phyloP scores from a whole-genome alignment of 306 rosid genomes.

The Gleditsia sinensis region DNA sequence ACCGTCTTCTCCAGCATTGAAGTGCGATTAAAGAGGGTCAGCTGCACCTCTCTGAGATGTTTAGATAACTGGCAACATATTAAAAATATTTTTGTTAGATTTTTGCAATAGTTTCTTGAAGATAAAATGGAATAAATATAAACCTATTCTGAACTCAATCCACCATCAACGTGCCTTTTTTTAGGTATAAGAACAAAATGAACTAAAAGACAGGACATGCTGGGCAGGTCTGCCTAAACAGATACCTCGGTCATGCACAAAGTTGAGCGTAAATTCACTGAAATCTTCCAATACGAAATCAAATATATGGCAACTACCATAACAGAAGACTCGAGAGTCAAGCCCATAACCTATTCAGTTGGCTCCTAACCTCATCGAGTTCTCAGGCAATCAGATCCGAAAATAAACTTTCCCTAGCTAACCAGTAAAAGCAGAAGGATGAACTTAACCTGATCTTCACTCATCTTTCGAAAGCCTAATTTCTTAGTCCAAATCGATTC shows the following conservation, averaged over 20 bases:
- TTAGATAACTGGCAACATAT: conserved; percentile 67
- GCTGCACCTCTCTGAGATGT: conserved; percentile 85
- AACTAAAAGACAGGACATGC: conserved; percentile 1
- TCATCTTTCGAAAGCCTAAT: conserved; percentile 87
- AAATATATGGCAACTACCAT: conserved; percentile 14
- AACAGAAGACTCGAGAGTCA: conserved; percentile 17
- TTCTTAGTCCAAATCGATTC: conserved; percentile 98
- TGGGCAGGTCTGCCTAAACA: conserved; percentile 7
- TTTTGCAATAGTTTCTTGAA: conserved; percentile 19
- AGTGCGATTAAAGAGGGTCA: conserved; percentile 87
- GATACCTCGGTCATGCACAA: background rate
- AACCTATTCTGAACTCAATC: conserved; percentile 15
- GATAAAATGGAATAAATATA: background rate
- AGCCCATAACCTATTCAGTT: background rate
- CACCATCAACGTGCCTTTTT: conserved; percentile 14
- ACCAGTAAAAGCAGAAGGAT: conserved; percentile 1
- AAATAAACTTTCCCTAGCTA: background rate
- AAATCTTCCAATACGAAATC: conserved; percentile 9
- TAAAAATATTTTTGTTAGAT: conserved; percentile 10
- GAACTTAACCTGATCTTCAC: conserved; percentile 81
- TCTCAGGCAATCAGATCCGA: background rate
- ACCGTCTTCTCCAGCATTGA: conserved; percentile 93
- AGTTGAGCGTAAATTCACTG: background rate
- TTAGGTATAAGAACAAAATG: background rate
- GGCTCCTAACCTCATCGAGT: background rate